Conservation (phyloP, 1,284 basidiomycete genomes). For the Irpex lacteus region DNA sequence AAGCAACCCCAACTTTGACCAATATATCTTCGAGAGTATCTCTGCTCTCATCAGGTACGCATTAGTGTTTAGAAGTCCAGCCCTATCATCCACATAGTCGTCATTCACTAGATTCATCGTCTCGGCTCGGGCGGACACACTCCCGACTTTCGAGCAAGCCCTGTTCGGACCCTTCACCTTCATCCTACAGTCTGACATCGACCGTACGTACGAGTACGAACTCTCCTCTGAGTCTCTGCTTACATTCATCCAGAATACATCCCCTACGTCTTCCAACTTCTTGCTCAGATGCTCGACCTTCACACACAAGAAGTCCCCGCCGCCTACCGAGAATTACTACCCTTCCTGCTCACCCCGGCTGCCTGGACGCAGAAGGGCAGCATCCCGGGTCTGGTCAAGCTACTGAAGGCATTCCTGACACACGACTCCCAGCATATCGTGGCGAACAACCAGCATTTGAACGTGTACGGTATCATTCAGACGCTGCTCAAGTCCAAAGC, state of each 20-base stretch:
- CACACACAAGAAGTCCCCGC: constrained; percentile 69
- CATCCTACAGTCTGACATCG: constrained; percentile 90
- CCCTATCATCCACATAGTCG: constrained; percentile 7
- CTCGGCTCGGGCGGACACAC: constrained; percentile 59
- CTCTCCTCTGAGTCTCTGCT: neutral
- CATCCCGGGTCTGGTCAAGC: constrained; percentile 88
- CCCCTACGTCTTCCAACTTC: constrained; percentile 96
- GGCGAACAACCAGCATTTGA: constrained; percentile 71
- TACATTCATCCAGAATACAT: constrained; percentile 75
- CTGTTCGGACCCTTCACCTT: constrained; percentile 89
- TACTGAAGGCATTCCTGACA: constrained; percentile 83
- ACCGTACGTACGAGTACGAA: constrained; percentile 54
- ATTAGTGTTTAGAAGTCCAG: neutral
- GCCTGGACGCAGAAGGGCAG: constrained; percentile 97
- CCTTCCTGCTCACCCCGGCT: constrained; percentile 82
- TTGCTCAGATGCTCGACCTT: constrained; percentile 93
- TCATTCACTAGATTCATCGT: constrained; percentile 67
- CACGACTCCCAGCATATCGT: constrained; percentile 73
- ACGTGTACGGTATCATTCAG: constrained; percentile 89
- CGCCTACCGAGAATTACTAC: constrained; percentile 79
- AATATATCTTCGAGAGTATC: constrained; percentile 95
- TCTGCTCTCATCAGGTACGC: constrained; percentile 83
- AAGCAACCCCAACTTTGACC: constrained; percentile 96
- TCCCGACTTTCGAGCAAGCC: constrained; percentile 77
- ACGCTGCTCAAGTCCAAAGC: constrained; percentile 84